Evolutionary conservation across 768 basidiomycete genomes (phyloP).

Genomic region (Tephrocybe sp.): DNA sequence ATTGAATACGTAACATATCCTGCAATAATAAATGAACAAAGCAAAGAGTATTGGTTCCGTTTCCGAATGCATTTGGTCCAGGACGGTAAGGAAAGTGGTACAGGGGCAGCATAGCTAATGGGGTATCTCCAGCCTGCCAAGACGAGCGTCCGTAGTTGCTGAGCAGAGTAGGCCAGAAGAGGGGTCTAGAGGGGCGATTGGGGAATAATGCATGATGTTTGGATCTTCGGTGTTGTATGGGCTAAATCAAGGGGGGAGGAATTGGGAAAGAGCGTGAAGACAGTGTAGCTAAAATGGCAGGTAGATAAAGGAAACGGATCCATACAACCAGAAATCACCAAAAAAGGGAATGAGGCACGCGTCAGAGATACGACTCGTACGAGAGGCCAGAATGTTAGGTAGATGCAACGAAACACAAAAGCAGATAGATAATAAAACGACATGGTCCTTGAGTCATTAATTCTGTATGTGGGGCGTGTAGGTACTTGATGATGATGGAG

Average conservation of each 20-base stretch:
- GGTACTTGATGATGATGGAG: constrained; percentile 1
- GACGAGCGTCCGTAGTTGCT: constrained; percentile 4
- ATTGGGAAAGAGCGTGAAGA: not conserved
- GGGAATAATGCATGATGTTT: constrained; percentile 7
- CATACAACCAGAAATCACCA: constrained; percentile 9
- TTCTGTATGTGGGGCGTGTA: not conserved
- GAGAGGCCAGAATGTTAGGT: not conserved
- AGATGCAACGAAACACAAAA: constrained; percentile 4
- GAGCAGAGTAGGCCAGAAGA: not conserved
- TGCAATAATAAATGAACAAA: not conserved
- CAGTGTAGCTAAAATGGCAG: not conserved
- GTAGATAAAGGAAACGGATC: constrained; percentile 4
- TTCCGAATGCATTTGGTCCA: constrained; percentile 6
- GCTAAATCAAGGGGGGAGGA: not conserved
- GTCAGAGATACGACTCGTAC: too few species aligned
- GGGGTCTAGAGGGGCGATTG: not conserved
- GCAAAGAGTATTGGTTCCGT: not conserved
- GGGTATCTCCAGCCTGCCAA: not conserved
- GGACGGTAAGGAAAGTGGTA: not conserved
- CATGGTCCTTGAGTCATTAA: not conserved
- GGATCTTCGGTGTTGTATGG: not conserved
- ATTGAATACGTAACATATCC: constrained; percentile 3
- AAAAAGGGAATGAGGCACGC: not conserved
- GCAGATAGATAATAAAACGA: constrained; percentile 1
- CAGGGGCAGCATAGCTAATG: not conserved